phyloP scores from a whole-genome alignment of 2,329 filamentous ascomycete genomes.

The Colletotrichum filicis region DNA sequence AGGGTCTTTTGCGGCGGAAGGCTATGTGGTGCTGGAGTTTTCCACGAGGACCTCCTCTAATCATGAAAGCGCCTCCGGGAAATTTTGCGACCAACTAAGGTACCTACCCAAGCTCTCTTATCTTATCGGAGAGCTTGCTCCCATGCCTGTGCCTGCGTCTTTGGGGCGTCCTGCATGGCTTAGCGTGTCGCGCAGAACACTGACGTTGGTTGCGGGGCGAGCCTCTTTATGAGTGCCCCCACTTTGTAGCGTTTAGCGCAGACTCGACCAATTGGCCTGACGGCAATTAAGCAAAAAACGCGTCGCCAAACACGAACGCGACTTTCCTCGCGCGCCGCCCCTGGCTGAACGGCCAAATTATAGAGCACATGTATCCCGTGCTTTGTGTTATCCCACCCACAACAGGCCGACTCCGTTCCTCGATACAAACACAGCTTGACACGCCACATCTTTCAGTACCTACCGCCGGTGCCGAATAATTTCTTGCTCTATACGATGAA shows the following conservation, averaged over 20 bases:
- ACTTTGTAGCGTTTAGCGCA: background rate
- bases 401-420: background rate
- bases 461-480: background rate
- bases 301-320: constrained; percentile 34
- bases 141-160: background rate
- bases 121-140: background rate
- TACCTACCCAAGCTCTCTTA: constrained; percentile 1
- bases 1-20: background rate
- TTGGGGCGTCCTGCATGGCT: background rate
- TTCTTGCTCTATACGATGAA: constrained; percentile 5
- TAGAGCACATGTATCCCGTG: constrained; percentile 24
- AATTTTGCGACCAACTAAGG: constrained; percentile 9
- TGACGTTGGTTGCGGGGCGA: constrained; percentile 1
- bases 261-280: constrained; percentile 11
- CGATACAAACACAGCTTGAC: constrained; percentile 8
- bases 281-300: constrained; percentile 31
- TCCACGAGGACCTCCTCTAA: background rate
- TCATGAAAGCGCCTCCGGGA: background rate
- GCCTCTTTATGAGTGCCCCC: background rate
- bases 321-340: constrained; percentile 23
- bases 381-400: constrained; percentile 9
- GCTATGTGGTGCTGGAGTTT: background rate
- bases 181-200: background rate
- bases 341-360: constrained; percentile 16
- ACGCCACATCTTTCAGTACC: constrained; percentile 3